Percentiles rank a stretch among this genome's conserved stretches.
These are phyloP conservation scores for Pseudocercospora cruenta DNA, from an alignment of 2,329 filamentous ascomycete species.

Conservation along the genomic window DNA sequence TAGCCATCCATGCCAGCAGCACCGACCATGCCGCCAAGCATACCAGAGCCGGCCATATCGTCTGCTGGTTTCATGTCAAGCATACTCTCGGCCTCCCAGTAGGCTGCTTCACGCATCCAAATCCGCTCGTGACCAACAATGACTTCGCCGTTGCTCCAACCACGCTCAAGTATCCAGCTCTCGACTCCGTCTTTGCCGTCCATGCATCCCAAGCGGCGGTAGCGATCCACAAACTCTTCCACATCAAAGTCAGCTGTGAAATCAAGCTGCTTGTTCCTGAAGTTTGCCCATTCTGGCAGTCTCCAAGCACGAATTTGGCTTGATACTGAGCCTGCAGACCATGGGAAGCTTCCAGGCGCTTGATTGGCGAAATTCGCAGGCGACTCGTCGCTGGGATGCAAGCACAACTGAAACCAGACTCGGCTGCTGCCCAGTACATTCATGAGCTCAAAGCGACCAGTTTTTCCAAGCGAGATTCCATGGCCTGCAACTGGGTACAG, in stretches of 20 bases:
- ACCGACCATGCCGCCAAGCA: constrained; percentile 56
- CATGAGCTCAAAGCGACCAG: constrained; percentile 77
- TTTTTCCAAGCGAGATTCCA: constrained; percentile 78
- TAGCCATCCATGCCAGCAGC: constrained; percentile 72
- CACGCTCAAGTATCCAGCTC: constrained; percentile 89
- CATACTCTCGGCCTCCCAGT: constrained; percentile 98
- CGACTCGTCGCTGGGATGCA: constrained; percentile 88
- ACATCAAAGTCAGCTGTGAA: constrained; percentile 96
- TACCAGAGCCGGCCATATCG: constrained; percentile 36
- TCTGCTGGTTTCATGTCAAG: constrained; percentile 80
- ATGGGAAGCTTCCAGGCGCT: constrained; percentile 74
- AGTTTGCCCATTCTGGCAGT: constrained; percentile 93
- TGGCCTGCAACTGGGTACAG: constrained; percentile 77
- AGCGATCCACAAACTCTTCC: constrained; percentile 86
- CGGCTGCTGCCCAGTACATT: constrained; percentile 78
- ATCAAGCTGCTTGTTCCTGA: constrained; percentile 85
- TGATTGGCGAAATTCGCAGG: constrained; percentile 75
- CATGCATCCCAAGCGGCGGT: constrained; percentile 79
- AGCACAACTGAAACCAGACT: constrained; percentile 89
- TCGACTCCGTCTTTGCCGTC: constrained; percentile 92
- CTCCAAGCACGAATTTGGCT: constrained; percentile 92
- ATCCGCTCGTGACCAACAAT: constrained; percentile 87
- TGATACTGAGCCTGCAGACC: constrained; percentile 92
- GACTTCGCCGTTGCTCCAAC: constrained; percentile 98
- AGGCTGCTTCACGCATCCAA: constrained; percentile 91